These are phyloP conservation scores for Pythium dissimile DNA, from an alignment of 352 stramenopile species.

Conservation along the genomic window DNA sequence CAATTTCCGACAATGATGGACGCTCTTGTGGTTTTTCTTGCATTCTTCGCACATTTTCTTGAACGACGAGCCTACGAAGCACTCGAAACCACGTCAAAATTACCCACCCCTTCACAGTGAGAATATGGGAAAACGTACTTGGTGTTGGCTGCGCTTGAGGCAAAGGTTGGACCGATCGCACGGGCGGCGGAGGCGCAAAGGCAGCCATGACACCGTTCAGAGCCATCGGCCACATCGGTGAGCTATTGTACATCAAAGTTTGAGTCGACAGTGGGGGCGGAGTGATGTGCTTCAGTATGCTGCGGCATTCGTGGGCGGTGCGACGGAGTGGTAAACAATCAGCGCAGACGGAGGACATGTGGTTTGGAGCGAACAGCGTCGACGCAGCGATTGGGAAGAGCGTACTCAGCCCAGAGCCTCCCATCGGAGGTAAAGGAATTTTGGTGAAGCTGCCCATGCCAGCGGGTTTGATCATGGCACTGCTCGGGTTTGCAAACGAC, in stretches of 20 bases:
- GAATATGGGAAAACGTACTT: not conserved
- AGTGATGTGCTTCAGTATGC: slow-evolving; percentile 27
- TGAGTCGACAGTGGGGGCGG: slow-evolving; percentile 7
- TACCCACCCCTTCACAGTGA: not conserved
- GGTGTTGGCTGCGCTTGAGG: not conserved
- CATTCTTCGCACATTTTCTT: slow-evolving; percentile 72
- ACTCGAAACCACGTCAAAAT: not conserved
- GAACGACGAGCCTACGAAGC: slow-evolving; percentile 18
- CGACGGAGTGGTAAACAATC: slow-evolving; percentile 20
- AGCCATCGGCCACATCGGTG: slow-evolving; percentile 15
- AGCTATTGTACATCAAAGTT: slow-evolving; percentile 12
- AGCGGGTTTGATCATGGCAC: slow-evolving; percentile 6
- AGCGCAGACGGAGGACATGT: slow-evolving; percentile 24
- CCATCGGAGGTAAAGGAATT: slow-evolving; percentile 37
- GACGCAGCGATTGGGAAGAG: slow-evolving; percentile 33
- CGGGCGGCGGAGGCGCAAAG: slow-evolving; percentile 13
- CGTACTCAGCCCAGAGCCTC: slow-evolving; percentile 34
- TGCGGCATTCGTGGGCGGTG: slow-evolving; percentile 27
- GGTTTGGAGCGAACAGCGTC: slow-evolving; percentile 25
- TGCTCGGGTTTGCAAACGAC: not conserved
- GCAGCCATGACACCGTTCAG: not conserved
- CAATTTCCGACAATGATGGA: slow-evolving; percentile 62
- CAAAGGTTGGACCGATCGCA: slow-evolving; percentile 25
- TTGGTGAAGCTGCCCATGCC: slow-evolving; percentile 22
- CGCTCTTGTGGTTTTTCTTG: slow-evolving; percentile 58